Evolutionary conservation across 2,329 filamentous ascomycete species (phyloP), one percentile per base, ranked within the genome.

Genomic region (Fusarium fujikuroi): DNA sequence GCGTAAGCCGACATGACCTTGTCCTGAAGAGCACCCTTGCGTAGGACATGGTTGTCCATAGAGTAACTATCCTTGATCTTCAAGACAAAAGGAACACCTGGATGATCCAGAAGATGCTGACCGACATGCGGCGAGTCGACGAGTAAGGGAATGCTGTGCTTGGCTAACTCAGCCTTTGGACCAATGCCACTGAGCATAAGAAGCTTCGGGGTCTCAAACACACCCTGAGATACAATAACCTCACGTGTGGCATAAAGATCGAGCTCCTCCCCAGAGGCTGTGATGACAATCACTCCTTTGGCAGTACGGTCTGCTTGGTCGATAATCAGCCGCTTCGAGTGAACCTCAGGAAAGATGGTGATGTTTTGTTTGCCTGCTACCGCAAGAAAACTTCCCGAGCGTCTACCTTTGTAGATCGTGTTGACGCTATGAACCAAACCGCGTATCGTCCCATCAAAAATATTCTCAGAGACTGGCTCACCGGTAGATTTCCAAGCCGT

Each of bases 151-250:
- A 92, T 91, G 18, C 83, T 80, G 73, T 88, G 85, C 60, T 83
- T 82, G 23, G 84, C 71, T 6, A 93, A 84, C 70, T 90, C 86
- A 0, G 81, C 77, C 10, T 79, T 77, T 0, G 89, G 89, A 0
- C 91, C 91, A 50, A 92, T 85, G 21, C 91, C 91, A 58, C 85
- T 88, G 4, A 92, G 85, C 82, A 91, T 90, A 10, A 93, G 87
- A 3, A 93, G 80, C 79, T 92, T 90, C 6, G 90, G 90, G 2
- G 87, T 87, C 80, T 92, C 90, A 80, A 88, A 92, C 4, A 88
- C 86, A 25, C 90, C 90, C 36, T 81, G 78, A 0, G 84, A 83
- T 10, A 87, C 79, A 8, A 83, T 86, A 11, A 87, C 86, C 76
- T 88, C 86, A 80, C 85, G 73, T 21, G 78, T 83, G 37, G 88